Evolutionary conservation across 2,329 filamentous ascomycete genomes (phyloP).

Genomic region (Botrytis byssoidea): DNA sequence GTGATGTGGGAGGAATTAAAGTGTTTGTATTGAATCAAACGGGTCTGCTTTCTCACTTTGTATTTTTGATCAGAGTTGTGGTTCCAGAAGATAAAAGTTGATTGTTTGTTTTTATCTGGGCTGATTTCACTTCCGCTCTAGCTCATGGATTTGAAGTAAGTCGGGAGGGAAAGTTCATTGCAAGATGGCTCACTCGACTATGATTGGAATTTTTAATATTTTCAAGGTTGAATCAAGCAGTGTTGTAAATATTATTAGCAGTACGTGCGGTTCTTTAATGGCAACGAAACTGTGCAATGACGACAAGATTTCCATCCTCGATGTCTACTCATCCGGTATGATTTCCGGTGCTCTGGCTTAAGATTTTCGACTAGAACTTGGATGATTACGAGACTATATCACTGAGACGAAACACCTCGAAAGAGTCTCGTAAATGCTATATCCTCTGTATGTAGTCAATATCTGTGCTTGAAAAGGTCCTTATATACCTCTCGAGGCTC

Average conservation of each 20-base stretch:
- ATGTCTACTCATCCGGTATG: too few species aligned
- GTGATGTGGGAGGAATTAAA: background rate
- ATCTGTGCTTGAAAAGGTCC: too few species aligned
- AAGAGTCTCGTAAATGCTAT: too few species aligned
- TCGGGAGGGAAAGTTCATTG: background rate
- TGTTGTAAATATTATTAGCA: background rate
- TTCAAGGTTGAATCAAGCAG: background rate
- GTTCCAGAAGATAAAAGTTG: too few species aligned
- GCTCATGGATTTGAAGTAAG: background rate
- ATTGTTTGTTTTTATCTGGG: background rate
- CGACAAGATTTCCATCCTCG: too few species aligned
- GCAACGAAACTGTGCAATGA: too few species aligned
- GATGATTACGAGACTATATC: too few species aligned
- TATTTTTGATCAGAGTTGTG: background rate
- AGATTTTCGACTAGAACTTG: too few species aligned
- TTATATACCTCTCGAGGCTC: too few species aligned
- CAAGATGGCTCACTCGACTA: background rate
- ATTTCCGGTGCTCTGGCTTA: too few species aligned
- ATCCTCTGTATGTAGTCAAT: too few species aligned
- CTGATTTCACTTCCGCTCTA: background rate
- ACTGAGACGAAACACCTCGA: too few species aligned
- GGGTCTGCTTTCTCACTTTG: background rate
- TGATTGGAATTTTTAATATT: background rate
- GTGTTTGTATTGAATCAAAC: background rate
- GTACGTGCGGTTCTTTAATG: background rate